These are phyloP conservation scores for Eucalyptus tenuipes DNA, from an alignment of 345 rosid species.

Conservation along the genomic window DNA sequence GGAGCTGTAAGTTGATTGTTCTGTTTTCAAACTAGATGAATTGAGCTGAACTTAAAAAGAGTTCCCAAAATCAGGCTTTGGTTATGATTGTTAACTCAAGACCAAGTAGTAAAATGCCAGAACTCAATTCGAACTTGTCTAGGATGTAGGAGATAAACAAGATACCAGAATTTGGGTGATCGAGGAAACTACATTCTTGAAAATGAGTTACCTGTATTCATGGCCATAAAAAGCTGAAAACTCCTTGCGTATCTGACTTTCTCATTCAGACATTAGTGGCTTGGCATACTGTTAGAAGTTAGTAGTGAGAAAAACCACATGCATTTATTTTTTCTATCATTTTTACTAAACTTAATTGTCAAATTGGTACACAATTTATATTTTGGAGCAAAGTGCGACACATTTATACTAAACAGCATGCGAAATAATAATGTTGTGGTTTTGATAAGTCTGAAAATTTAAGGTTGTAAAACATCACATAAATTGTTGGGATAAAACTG, in stretches of 20 bases:
- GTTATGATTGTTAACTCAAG: background rate
- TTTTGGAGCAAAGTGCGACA: background rate
- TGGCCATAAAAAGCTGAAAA: background rate
- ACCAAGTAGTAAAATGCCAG: background rate
- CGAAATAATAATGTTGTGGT: background rate
- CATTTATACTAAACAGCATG: background rate
- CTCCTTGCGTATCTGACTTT: background rate
- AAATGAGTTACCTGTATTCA: background rate
- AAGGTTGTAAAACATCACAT: background rate
- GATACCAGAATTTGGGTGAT: background rate
- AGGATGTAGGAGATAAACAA: background rate
- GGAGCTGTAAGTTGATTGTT: slow-evolving; percentile 28
- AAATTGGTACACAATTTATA: background rate
- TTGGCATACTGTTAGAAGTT: background rate
- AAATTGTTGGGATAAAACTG: background rate
- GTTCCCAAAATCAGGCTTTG: background rate
- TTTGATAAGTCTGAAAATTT: background rate
- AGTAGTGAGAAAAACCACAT: background rate
- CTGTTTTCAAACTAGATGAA: background rate
- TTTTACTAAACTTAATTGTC: background rate
- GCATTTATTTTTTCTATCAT: background rate
- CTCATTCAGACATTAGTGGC: background rate
- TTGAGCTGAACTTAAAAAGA: background rate
- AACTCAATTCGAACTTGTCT: background rate
- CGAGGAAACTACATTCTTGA: background rate